Conservation (phyloP, 2,329 filamentous ascomycete genomes). For the Colletotrichum tofieldiae region DNA sequence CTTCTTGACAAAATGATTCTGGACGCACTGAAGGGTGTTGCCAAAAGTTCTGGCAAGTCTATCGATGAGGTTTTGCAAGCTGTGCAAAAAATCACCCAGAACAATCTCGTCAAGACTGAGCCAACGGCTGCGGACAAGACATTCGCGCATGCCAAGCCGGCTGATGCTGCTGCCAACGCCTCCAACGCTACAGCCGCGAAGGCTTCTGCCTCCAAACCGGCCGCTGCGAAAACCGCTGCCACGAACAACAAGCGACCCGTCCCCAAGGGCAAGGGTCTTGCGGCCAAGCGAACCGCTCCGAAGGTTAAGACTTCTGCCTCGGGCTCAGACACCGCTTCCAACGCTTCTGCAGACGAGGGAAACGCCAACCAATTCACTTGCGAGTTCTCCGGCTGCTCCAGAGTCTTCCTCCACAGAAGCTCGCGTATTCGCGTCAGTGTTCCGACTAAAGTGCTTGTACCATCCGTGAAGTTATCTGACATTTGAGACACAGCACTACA, state of each 20-base stretch:
- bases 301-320: constrained; percentile 1
- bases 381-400: not conserved
- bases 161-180: no score
- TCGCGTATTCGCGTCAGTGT: constrained; percentile 4
- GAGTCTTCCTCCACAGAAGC: not conserved
- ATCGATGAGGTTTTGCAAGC: not conserved
- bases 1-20: not conserved
- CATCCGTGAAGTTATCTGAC: not conserved
- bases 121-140: not conserved
- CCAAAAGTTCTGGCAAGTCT: not conserved
- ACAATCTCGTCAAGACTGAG: not conserved
- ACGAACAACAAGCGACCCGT: not conserved
- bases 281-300: not conserved
- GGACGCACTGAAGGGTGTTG: not conserved
- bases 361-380: not conserved
- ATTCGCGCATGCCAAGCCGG: accelerated
- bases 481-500: not conserved
- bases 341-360: not conserved
- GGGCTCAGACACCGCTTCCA: not conserved
- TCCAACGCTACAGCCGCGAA: not conserved
- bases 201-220: not conserved
- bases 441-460: accelerated
- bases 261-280: not conserved
- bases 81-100: not conserved
- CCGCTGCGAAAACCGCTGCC: not conserved